phyloP scores from a whole-genome alignment of 352 stramenopile species.

The Globisporangium orthogonon region DNA sequence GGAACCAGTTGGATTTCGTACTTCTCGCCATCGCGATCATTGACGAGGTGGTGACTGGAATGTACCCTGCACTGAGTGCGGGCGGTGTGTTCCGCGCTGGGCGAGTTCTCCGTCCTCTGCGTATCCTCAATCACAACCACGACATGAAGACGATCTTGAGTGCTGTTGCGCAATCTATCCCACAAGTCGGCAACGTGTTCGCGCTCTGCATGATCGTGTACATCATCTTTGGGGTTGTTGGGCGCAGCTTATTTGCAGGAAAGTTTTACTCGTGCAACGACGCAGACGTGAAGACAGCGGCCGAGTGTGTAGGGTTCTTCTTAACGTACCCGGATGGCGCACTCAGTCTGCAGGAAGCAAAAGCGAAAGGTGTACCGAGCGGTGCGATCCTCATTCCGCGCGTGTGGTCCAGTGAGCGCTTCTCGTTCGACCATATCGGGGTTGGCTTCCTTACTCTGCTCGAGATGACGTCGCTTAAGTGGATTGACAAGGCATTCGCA shows the following conservation, averaged over 20 bases:
- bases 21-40: slow-evolving; percentile 47
- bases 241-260: slow-evolving; percentile 56
- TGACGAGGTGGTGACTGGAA: slow-evolving; percentile 48
- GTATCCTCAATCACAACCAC: slow-evolving; percentile 69
- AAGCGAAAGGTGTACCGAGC: slow-evolving; percentile 23
- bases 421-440: slow-evolving; percentile 76
- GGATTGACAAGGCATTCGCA: slow-evolving; percentile 70
- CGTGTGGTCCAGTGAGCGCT: slow-evolving; percentile 63
- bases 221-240: slow-evolving; percentile 70
- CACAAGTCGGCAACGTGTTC: slow-evolving; percentile 69
- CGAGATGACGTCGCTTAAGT: slow-evolving; percentile 80
- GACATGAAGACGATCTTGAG: slow-evolving; percentile 76
- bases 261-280: slow-evolving; percentile 72
- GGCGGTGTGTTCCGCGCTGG: slow-evolving; percentile 63
- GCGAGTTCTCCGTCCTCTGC: slow-evolving; percentile 55
- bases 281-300: slow-evolving; percentile 18
- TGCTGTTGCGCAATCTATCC: slow-evolving; percentile 59
- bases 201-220: slow-evolving; percentile 68
- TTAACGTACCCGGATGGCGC: slow-evolving; percentile 36
- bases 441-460: slow-evolving; percentile 57
- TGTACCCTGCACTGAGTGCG: slow-evolving; percentile 29
- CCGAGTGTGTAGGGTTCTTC: slow-evolving; percentile 59
- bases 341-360: slow-evolving; percentile 40
- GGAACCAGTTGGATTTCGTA: slow-evolving; percentile 69
- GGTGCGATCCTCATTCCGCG: slow-evolving; percentile 43